Conservation (phyloP, 164 flowering plant species). For the Vitis cinerea region DNA sequence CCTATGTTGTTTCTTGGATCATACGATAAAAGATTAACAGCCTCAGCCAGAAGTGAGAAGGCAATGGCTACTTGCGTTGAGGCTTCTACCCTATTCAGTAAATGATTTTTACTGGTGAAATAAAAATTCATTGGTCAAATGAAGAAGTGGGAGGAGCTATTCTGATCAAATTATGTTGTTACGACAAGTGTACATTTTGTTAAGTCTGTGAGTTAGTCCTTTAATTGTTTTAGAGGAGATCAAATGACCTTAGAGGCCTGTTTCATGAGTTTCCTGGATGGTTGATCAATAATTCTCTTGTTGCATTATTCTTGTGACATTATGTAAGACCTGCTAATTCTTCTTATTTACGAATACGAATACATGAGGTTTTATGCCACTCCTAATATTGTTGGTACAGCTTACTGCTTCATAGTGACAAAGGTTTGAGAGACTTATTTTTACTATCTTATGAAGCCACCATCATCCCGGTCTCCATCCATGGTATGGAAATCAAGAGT, state of each 20-base stretch:
- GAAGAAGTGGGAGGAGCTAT: background rate
- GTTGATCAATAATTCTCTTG: background rate
- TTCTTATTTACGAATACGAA: background rate
- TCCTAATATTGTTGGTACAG: no score
- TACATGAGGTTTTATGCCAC: background rate
- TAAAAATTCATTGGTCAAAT: background rate
- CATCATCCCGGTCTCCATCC: no score
- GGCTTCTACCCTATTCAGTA: background rate
- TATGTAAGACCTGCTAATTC: background rate
- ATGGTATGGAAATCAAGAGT: no score
- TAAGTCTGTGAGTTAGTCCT: background rate
- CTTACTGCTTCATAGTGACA: no score
- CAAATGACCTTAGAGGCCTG: background rate
- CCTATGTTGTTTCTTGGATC: background rate
- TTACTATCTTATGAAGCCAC: no score
- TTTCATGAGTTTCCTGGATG: background rate
- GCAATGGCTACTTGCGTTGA: background rate
- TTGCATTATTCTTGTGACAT: background rate
- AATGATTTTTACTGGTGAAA: background rate
- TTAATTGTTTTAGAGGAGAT: background rate
- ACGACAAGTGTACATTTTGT: background rate
- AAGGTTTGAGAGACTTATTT: no score
- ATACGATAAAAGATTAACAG: no score
- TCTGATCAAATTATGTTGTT: background rate
- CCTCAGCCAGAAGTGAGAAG: background rate